phyloP scores from a whole-genome alignment of 2,329 filamentous ascomycete genomes.

The Aciculosporium take region DNA sequence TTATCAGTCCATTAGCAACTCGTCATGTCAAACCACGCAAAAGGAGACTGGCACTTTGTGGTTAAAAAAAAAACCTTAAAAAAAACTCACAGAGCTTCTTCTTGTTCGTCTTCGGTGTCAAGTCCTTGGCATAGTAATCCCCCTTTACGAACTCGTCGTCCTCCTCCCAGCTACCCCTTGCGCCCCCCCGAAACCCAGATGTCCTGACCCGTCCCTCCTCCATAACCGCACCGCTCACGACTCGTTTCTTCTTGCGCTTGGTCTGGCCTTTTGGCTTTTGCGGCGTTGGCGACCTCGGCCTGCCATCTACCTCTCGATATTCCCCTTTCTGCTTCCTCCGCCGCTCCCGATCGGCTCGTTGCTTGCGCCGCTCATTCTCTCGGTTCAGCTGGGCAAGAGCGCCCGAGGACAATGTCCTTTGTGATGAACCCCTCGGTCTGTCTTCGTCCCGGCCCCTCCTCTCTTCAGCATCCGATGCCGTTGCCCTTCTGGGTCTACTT shows the following conservation, averaged over 20 bases:
- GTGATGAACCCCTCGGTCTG: slow-evolving; percentile 9
- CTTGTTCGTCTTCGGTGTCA: slow-evolving; percentile 37
- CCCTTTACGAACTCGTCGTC: slow-evolving; percentile 37
- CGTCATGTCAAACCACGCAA: no score
- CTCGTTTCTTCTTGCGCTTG: slow-evolving; percentile 37
- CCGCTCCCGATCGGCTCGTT: slow-evolving; percentile 24
- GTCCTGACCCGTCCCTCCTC: slow-evolving; percentile 45
- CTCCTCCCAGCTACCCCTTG: slow-evolving; percentile 23
- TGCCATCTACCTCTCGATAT: slow-evolving; percentile 1
- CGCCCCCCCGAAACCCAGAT: slow-evolving; percentile 29
- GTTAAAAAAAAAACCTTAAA: no score
- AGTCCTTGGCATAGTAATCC: slow-evolving; percentile 26
- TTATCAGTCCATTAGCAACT: slow-evolving; percentile 10
- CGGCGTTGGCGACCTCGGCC: slow-evolving; percentile 3
- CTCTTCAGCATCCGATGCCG: slow-evolving; percentile 18
- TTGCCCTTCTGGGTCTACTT: slow-evolving; percentile 17
- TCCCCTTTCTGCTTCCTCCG: slow-evolving; percentile 8
- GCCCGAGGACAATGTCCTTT: slow-evolving; percentile 28
- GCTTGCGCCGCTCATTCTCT: slow-evolving; percentile 38
- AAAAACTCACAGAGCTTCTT: slow-evolving; percentile 48
- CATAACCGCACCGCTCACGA: slow-evolving; percentile 56
- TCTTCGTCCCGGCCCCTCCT: slow-evolving; percentile 14
- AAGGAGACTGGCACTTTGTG: no score
- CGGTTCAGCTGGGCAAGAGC: slow-evolving; percentile 54
- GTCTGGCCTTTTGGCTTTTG: slow-evolving; percentile 19